These are phyloP conservation scores for Termitomyces sp. DNA, from an alignment of 768 basidiomycete genomes.

Conservation along the genomic window DNA sequence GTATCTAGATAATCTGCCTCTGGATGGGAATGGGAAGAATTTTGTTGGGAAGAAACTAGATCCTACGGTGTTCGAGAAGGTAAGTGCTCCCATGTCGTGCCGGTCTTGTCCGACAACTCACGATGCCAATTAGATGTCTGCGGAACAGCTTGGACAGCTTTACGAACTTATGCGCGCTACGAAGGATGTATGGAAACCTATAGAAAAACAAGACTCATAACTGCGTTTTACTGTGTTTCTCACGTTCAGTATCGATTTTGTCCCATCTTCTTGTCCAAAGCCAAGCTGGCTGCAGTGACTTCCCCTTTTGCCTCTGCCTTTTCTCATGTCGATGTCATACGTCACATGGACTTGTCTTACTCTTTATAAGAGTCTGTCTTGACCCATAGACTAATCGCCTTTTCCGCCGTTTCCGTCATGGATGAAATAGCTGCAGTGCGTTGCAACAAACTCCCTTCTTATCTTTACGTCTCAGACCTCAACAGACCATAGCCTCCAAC, in stretches of 20 bases:
- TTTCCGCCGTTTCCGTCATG: slow-evolving; percentile 21
- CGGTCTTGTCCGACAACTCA: neutral
- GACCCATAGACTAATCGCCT: neutral
- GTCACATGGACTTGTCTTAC: slow-evolving; percentile 9
- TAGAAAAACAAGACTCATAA: slow-evolving; percentile 22
- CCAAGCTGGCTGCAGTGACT: neutral
- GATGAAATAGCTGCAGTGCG: slow-evolving; percentile 21
- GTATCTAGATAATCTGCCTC: slow-evolving; percentile 74
- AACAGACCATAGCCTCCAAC: slow-evolving; percentile 36
- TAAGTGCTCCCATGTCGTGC: slow-evolving; percentile 19
- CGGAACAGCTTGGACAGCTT: slow-evolving; percentile 87
- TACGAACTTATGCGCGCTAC: slow-evolving; percentile 94
- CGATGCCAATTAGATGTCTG: slow-evolving; percentile 58
- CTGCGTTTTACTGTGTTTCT: neutral
- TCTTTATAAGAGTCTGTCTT: slow-evolving; percentile 6
- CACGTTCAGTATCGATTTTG: neutral
- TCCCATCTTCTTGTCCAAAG: neutral
- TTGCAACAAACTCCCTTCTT: neutral
- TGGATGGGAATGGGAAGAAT: slow-evolving; percentile 31
- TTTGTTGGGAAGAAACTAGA: slow-evolving; percentile 70
- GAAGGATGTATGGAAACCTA: slow-evolving; percentile 80
- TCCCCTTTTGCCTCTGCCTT: neutral
- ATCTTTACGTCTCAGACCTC: neutral
- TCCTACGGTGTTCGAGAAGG: slow-evolving; percentile 71
- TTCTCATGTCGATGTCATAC: slow-evolving; percentile 12